Conservation (phyloP, 1,139 yeast genomes). For the Oligophagozyma castellii region DNA sequence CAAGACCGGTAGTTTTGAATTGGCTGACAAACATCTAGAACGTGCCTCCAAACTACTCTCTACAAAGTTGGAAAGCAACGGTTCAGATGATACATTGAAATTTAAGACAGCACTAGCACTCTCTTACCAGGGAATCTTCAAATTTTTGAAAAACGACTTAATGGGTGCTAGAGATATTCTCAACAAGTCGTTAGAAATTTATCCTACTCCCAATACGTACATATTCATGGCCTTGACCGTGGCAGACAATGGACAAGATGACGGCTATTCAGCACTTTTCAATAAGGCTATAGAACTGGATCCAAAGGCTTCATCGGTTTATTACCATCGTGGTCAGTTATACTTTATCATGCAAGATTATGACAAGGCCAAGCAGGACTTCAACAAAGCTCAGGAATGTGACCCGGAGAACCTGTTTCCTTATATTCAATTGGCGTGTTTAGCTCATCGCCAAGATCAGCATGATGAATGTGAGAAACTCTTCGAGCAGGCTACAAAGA, state of each 20-base stretch:
- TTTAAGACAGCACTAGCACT: conserved; percentile 51
- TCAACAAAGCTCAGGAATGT: conserved; percentile 56
- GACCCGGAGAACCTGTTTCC: conserved; percentile 70
- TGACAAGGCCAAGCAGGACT: conserved; percentile 55
- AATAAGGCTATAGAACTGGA: conserved; percentile 55
- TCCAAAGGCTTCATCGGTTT: conserved; percentile 63
- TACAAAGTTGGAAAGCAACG: conserved; percentile 23
- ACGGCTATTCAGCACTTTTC: conserved; percentile 38
- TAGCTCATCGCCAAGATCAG: conserved; percentile 68
- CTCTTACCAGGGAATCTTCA: conserved; percentile 70
- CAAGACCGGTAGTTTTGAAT: conserved; percentile 57
- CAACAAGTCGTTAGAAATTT: conserved; percentile 45
- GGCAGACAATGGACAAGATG: conserved; percentile 67
- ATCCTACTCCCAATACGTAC: conserved; percentile 70
- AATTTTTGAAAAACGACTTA: conserved; percentile 64
- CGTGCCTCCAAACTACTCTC: conserved; percentile 51
- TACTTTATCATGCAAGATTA: conserved; percentile 67
- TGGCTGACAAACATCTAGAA: conserved; percentile 53
- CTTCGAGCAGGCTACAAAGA: conserved; percentile 58
- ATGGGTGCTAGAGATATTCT: conserved; percentile 44
- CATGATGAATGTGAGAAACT: conserved; percentile 43
- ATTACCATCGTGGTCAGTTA: conserved; percentile 88
- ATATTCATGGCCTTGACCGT: conserved; percentile 68
- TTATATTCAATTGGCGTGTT: conserved; percentile 82
- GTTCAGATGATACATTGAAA: conserved; percentile 23